phyloP scores from a whole-genome alignment of 768 basidiomycete species.

The Candolleomyces efflorescens region DNA sequence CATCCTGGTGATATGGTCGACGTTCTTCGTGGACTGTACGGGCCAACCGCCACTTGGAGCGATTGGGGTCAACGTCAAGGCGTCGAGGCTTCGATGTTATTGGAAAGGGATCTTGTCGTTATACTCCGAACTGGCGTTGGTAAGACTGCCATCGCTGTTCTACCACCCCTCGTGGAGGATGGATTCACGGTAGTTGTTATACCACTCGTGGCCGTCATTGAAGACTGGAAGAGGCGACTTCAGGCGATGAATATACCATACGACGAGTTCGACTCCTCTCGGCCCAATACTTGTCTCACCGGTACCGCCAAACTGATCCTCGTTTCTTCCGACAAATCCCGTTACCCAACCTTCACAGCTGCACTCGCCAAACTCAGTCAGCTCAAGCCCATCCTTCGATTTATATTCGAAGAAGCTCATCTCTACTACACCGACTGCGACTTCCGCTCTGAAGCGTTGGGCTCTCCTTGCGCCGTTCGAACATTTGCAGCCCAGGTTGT shows the following conservation, averaged over 20 bases:
- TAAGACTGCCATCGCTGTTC: neutral
- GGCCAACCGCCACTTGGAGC: too few species aligned
- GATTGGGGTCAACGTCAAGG: too few species aligned
- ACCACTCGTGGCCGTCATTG: neutral
- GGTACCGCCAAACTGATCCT: neutral
- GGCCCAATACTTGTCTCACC: too few species aligned
- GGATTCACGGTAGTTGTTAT: neutral
- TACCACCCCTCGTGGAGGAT: neutral
- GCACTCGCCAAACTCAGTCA: neutral
- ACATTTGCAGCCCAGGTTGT: too few species aligned
- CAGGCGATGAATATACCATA: neutral
- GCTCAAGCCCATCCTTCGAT: neutral
- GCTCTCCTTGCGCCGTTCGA: too few species aligned
- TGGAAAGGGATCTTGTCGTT: too few species aligned
- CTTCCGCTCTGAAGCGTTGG: too few species aligned
- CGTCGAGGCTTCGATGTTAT: too few species aligned
- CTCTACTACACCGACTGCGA: neutral
- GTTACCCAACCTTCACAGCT: neutral
- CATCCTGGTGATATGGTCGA: too few species aligned
- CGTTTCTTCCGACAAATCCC: neutral
- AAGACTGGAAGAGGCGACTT: neutral
- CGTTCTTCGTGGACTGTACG: too few species aligned
- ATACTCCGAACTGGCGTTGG: constrained; percentile 1
- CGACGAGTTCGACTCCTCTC: neutral
- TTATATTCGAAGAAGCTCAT: neutral